phyloP scores from a whole-genome alignment of 352 stramenopile species.

The Phytophthora uliginosa region DNA sequence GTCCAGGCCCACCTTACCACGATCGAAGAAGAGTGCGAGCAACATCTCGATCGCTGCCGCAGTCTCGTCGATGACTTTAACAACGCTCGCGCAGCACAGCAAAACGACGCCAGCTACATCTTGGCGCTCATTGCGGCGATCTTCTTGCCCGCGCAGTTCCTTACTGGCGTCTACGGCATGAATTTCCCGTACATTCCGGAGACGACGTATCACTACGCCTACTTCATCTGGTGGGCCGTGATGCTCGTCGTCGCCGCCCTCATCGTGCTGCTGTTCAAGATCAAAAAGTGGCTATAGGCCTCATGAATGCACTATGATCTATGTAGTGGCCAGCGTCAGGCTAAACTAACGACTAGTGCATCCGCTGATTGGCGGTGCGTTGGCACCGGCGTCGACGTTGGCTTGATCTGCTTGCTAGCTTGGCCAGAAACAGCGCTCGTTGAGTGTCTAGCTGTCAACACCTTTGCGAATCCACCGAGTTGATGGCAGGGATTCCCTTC shows the following conservation, averaged over 20 bases:
- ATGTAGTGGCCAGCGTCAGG: not conserved
- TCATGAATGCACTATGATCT: not conserved
- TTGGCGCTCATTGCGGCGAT: slow-evolving; percentile 75
- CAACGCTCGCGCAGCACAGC: slow-evolving; percentile 55
- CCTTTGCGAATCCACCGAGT: too few relatives aligned
- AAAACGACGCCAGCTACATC: slow-evolving; percentile 73
- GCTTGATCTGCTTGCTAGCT: too few relatives aligned
- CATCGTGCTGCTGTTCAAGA: slow-evolving; percentile 57
- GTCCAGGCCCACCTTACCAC: slow-evolving; percentile 80
- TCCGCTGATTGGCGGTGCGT: not conserved
- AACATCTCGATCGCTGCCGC: slow-evolving; percentile 67
- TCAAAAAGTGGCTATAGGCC: slow-evolving; percentile 54
- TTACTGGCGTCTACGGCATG: slow-evolving; percentile 86
- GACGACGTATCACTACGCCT: slow-evolving; percentile 65
- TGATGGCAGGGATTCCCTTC: too few relatives aligned
- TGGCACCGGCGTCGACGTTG: not conserved
- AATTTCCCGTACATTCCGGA: slow-evolving; percentile 87
- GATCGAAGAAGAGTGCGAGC: slow-evolving; percentile 74
- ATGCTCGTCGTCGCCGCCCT: slow-evolving; percentile 43
- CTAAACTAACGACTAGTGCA: not conserved
- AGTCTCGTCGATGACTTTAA: slow-evolving; percentile 65
- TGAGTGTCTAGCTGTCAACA: too few relatives aligned
- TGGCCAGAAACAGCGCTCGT: too few relatives aligned
- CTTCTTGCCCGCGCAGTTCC: slow-evolving; percentile 80
- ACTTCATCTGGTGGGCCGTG: slow-evolving; percentile 74